Evolutionary conservation across 1,284 basidiomycete species (phyloP), one percentile per base, ranked within the genome.

Genomic region (Baeospora myosura): DNA sequence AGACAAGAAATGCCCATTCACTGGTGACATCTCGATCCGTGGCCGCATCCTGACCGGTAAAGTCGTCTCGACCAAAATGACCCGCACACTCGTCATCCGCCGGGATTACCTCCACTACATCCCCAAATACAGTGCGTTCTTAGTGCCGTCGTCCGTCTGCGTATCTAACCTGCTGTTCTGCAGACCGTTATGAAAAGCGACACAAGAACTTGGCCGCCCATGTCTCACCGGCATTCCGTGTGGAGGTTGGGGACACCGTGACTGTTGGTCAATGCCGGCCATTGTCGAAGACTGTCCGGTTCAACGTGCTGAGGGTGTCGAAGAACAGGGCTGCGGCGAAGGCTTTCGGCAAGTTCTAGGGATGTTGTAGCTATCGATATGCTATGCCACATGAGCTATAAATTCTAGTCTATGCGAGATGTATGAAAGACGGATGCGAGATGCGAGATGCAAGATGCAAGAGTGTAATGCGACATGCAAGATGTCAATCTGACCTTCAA

Each of bases 1-100:
- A 92, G 95, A 99, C 82, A 98, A 98, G 78, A 99, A 99, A 75
- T 98, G 94, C 76, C 94, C 94, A 38, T 97, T 95, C 78, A 94
- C 90, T 55, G 89, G 94, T 52, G 74, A 91, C 53, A 74, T 97
- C 58, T 98, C 96, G 45, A 98, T 99, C 68, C 95, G 96, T 67
- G 96, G 96, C 50, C 95, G 96, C 63, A 98, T 99, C 71, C 73
- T 99, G 54, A 95, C 92, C 47, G 96, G 96, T 66, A 88, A 88
- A 65, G 94, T 98, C 53, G 75, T 98, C 46, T 98, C 95, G 52
- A 97, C 94, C 40, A 99, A 99, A 80, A 98, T 99, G 96, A 96
- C 87, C 66, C 91, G 96, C 62, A 98, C 96, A 49, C 79, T 98
- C 65, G 82, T 98, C 71, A 93, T 98, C 72, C 94, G 96, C 53